A percentile compares a stretch with the other conserved stretches of the same genome.
phyloP scores from a whole-genome alignment of 208 protist genomes.

The Blastocrithidia nonstop region DNA sequence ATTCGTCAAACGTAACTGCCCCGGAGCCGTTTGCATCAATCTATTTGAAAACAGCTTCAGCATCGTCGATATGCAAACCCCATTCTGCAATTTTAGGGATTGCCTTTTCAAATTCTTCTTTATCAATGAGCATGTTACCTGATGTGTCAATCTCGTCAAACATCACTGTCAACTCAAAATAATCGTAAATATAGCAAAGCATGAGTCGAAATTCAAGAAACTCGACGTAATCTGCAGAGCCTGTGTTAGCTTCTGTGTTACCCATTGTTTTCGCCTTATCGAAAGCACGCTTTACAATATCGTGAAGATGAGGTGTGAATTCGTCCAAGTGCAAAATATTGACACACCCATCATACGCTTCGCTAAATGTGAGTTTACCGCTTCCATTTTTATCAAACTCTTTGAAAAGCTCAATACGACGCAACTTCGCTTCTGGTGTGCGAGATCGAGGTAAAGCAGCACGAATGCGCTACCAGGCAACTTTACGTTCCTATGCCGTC shows the following conservation, averaged over 20 bases:
- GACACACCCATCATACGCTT: slow-evolving; percentile 34
- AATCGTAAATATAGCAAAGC: slow-evolving; percentile 55
- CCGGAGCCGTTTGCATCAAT: slow-evolving; percentile 57
- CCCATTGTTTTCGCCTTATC: slow-evolving; percentile 48
- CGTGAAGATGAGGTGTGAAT: slow-evolving; percentile 35
- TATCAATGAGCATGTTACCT: slow-evolving; percentile 45
- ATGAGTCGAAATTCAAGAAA: slow-evolving; percentile 69
- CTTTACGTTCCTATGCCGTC: slow-evolving; percentile 19
- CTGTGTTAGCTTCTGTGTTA: slow-evolving; percentile 12
- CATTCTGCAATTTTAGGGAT: slow-evolving; percentile 33
- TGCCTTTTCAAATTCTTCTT: slow-evolving; percentile 49
- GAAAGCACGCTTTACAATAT: slow-evolving; percentile 71
- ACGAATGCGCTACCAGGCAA: slow-evolving; percentile 22
- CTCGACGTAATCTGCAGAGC: slow-evolving; percentile 29
- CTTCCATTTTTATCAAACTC: slow-evolving; percentile 43
- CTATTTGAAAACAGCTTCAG: slow-evolving; percentile 43
- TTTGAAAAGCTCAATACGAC: slow-evolving; percentile 52
- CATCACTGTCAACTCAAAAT: slow-evolving; percentile 58
- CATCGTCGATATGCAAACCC: slow-evolving; percentile 35
- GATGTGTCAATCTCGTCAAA: slow-evolving; percentile 71
- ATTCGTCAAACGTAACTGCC: slow-evolving; percentile 67
- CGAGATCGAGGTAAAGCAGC: slow-evolving; percentile 14
- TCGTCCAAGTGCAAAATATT: slow-evolving; percentile 35
- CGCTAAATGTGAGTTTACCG: slow-evolving; percentile 35
- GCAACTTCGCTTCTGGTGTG: slow-evolving; percentile 18